Base-by-base conservation (phyloP, 78 protist species). In the Dictyostelium purpureum region DNA sequence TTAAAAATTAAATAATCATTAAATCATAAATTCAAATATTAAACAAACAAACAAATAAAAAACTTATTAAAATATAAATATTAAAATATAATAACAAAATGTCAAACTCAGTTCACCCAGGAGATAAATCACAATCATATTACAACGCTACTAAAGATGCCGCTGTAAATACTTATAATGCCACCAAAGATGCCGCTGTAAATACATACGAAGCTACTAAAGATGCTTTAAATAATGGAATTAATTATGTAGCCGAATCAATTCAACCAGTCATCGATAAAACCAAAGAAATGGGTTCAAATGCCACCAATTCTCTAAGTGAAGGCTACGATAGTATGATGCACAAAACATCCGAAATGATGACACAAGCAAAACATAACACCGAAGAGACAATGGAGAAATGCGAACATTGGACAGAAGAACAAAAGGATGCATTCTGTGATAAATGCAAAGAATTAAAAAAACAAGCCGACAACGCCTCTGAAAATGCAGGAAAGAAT, bases 361-460 rank as follows among this genome's bases (percentile, higher is more conserved):
- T 40, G 24, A 2, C n/a, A 3, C 31, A 54, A 33, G 6, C 61
- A 4, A 35, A 35, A 37, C 73, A 77, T 12, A 54, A 40, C 19
- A 77, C 45, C 57, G 38, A 45, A 7, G 43, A 71, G 18, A 51
- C 81, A 0, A 56, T 31, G 0, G 56, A 47, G 6, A 75, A 75
- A 75, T 75, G 81, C 35, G 69, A 75, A 75, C 81, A 75, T 51
- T 45, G 67, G 67, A 51, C 81, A 3, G 66, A 37, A 19, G 81
- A 75, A 75, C 35, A 59, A 28, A 75, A 75, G 10, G 67, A 75
- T 14, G 63, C 42, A 26, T 6, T 79, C n/a, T 79, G 88, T 35
- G 14, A 57, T 4, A 47, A 28, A 35, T 69, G 77, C 35, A 16
- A 31, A 28, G 77, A 79, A 7, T 1, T 42, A 40, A 24, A 45